Evolutionary conservation across 192 early-diverging fungal genomes (phyloP), one percentile per base, ranked within the genome.

Genomic region (Gamsiella multidivaricata): DNA sequence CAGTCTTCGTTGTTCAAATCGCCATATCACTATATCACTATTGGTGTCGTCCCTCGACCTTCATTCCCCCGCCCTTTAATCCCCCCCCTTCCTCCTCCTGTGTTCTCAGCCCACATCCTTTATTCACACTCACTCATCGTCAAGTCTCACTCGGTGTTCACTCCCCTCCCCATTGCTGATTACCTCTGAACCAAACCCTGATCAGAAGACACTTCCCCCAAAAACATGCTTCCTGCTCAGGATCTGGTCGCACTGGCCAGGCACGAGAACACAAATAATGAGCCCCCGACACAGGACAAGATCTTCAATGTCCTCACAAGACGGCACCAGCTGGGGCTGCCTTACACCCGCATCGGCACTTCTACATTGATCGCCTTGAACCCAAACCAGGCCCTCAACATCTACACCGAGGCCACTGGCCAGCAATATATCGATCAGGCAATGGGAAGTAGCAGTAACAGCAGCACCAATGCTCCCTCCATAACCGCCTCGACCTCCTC

Each of bases 281-380:
- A 78, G 54, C 60, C 65, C 17, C 60, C 60, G 29, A 69, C 65
- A 12, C 65, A 69, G 23, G 74, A 78, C 4, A 22, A 59, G n/a
- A 57, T 78, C 36, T 78, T 68, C 61, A 68, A 62, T 34, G 61
- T 62, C 53, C 37, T 78, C 0, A 59, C 65, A 12, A 26, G 74
- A 29, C 74, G 74, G 3, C 74, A 78, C 41, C 74, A 78, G 45
- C 54, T 78, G 17, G 86, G 86, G 31, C 50, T 83, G 23, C 80
- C 83, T 53, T 89, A 90, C 61, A 86, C 83, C 49, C 72, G 82
- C 41, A 66, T 89, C 43, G 83, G 83, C 9, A 47, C 83, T 23
- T 79, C 81, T 10, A 61, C 78, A n/a, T 59, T 90, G 4, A 65
- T 90, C 0, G 74, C 70, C 23, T 69, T 90, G 28, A 88, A 88